Evolutionary conservation across 768 basidiomycete species (phyloP), one percentile per base, ranked within the genome.

Genomic region (Boletus patriciae): DNA sequence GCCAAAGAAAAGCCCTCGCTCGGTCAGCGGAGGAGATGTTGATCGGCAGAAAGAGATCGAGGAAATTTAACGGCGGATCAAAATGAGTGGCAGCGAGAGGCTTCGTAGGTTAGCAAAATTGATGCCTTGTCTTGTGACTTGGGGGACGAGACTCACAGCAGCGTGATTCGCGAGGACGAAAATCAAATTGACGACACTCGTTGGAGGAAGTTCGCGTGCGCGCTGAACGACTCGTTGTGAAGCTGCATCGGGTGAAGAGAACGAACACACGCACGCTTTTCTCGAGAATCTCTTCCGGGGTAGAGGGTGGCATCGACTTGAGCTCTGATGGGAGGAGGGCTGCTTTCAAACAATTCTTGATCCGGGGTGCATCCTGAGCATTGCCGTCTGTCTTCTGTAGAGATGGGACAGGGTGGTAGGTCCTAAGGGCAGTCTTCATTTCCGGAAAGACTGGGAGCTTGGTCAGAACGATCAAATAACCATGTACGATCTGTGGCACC

Each of bases 271-370:
- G 70, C 66, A 92, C 90, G 48, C 75, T 77, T 74, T 83, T 86
- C 50, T 77, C 77, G 47, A 90, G 74, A 50, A 95, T 83, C 62
- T 92, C 90, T 29, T 83, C 82, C 3, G 92, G 88, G 3, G 84
- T 87, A 21, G 87, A 83, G 13, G 91, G 90, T 41, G 85, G 83
- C 43, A 83, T 75, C 2, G 76, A 75, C 68, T 81, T 85, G 60
- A 79, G 74, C 66, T 95, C 92, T 50, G 80, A 80, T 40, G 88
- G 81, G 33, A 93, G 78, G 23, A 88, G 76, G 34, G 88, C 87
- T 38, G 88, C 90, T 68, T 94, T 94, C 49, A 95, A 78, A 69
- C 88, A 89, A 60, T 92, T 92, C 73, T 95, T 95, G 72, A 95
- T 91, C 58, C 93, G 84, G 21, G 93, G 92, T 40, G 92, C 92